These are phyloP conservation scores for Geum urbanum DNA, from an alignment of 306 rosid genomes.

Conservation along the genomic window DNA sequence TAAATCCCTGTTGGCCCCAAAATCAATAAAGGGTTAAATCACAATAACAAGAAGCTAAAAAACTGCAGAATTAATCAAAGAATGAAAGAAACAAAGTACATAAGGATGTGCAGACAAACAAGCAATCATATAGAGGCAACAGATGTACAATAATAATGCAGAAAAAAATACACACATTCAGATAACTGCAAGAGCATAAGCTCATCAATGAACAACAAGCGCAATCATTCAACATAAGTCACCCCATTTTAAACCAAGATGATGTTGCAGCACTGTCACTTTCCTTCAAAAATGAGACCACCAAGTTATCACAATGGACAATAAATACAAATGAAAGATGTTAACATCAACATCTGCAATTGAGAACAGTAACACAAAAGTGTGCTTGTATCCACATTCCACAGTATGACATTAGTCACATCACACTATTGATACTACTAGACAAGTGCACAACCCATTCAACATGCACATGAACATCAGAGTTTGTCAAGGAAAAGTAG, in stretches of 20 bases:
- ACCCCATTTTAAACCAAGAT: not conserved
- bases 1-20: constrained; percentile 64
- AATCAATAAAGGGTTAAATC: not conserved
- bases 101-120: not conserved
- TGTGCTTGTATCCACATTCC: not conserved
- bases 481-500: not conserved
- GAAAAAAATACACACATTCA: not conserved
- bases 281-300: not conserved
- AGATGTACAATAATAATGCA: not conserved
- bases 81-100: not conserved
- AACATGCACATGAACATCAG: not conserved
- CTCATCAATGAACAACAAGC: not conserved
- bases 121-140: not conserved
- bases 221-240: not conserved
- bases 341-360: not conserved
- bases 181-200: not conserved
- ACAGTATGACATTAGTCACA: not conserved
- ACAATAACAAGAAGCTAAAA: constrained; percentile 6
- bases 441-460: constrained; percentile 1
- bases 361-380: not conserved
- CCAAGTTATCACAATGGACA: not conserved
- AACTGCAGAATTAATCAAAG: not conserved
- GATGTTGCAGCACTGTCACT: not conserved
- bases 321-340: not conserved
- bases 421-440: not conserved